Base-by-base conservation (phyloP, 176 grass and related monocot genomes). In the Hyparrhenia diplandra region DNA sequence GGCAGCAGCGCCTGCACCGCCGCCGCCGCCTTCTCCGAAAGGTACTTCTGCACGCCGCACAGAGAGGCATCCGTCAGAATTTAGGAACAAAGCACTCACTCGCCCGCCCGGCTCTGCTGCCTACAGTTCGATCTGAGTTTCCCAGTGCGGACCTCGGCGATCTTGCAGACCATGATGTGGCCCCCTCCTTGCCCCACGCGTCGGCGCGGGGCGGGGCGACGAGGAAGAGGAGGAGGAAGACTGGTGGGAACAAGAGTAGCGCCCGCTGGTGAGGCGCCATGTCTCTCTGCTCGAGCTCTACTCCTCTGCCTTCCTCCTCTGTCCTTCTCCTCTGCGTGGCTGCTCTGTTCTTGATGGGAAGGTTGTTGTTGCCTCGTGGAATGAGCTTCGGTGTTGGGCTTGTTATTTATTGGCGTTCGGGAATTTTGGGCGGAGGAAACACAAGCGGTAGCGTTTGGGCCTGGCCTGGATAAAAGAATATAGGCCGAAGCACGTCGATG, bases 141-240 rank as follows among this genome's bases (percentile, higher is more conserved):
- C 7, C 11, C n/a, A 6, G 18, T 27, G 41, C 8, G 46, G 64
- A 95, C 95, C 95, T 95, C 92, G 23, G 95, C 90, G 41, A 98
- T 91, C 71, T 95, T 91, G 92, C 95, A 95, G 75, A 89, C 82
- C 88, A 98, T 95, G 90, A 87, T 93, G 75, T 98, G 95, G 25
- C 95, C 92, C 95, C 92, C 79, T 98, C 84, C 83, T 98, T 98
- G 59, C 95, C 95, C 95, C 92, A 98, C 1, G 86, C 92, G 70
- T 86, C 67, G 10, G 84, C 41, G 35, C 21, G 76, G 29, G 83
- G 84, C 31, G 64, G 73, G 59, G 64, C n/a, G 77, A 76, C 32
- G 86, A 13, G 6, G n/a, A n/a, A n/a, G 81, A 12, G 8, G 81
- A 85, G 17, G 37, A 98, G 54, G 28, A 89, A 4, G 41, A 31